Conservation (phyloP, 2,329 filamentous ascomycete species). For the Pestalotiopsis sp. region DNA sequence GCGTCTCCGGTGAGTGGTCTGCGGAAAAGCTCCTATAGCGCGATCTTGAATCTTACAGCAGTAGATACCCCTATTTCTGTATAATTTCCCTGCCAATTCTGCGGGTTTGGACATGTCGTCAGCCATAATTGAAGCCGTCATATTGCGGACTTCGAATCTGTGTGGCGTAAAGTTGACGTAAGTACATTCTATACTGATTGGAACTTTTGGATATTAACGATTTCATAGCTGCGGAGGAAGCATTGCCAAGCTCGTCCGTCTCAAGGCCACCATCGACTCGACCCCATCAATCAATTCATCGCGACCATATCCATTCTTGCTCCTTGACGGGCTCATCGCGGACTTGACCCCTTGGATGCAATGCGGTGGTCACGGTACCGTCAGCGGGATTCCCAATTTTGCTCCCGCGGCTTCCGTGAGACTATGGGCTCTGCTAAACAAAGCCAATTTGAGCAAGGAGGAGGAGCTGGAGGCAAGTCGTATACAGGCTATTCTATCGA, state of each 20-base stretch:
- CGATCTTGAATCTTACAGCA: background rate
- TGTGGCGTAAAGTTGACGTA: conserved; percentile 27
- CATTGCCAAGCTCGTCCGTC: conserved; percentile 24
- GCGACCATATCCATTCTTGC: conserved; percentile 23
- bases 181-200: background rate
- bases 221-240: conserved; percentile 24
- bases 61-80: conserved; percentile 24
- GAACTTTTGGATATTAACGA: background rate
- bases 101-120: conserved; percentile 27
- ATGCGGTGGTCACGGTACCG: conserved; percentile 25
- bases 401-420: conserved; percentile 24
- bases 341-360: conserved; percentile 28
- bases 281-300: conserved; percentile 16
- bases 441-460: conserved; percentile 9
- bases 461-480: conserved; percentile 18
- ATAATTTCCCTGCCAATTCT: conserved; percentile 27
- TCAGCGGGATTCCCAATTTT: conserved; percentile 27
- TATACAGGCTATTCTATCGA: conserved; percentile 23
- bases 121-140: conserved; percentile 21
- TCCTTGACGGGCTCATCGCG: conserved; percentile 26
- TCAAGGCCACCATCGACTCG: conserved; percentile 17
- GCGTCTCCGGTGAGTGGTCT: conserved; percentile 22
- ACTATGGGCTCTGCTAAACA: conserved; percentile 24
- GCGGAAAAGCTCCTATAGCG: background rate
- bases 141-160: conserved; percentile 20